Percentiles rank a stretch among this genome's conserved stretches.
These are phyloP conservation scores for Sphaerostilbella broomeana DNA, from an alignment of 2,329 filamentous ascomycete genomes.

Conservation along the genomic window DNA sequence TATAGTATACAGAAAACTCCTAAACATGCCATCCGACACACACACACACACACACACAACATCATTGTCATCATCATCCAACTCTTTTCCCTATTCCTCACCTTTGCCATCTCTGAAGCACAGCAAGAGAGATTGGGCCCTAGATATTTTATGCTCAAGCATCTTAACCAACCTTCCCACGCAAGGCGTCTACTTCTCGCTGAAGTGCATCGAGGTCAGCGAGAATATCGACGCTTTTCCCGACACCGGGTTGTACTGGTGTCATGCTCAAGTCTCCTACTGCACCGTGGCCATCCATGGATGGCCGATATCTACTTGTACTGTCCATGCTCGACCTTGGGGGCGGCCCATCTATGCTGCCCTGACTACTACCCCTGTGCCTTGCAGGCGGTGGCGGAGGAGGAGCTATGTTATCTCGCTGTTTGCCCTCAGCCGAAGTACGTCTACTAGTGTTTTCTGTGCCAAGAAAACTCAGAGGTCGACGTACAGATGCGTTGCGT, in stretches of 20 bases:
- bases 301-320: slow-evolving; percentile 9
- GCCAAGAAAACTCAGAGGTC: slow-evolving; percentile 38
- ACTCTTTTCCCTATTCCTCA: background rate
- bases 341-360: slow-evolving; percentile 32
- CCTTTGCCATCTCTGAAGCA: slow-evolving; percentile 2
- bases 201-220: slow-evolving; percentile 67
- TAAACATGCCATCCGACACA: background rate
- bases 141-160: background rate
- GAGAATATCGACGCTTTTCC: slow-evolving; percentile 53
- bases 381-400: slow-evolving; percentile 45
- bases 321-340: slow-evolving; percentile 30
- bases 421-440: slow-evolving; percentile 23
- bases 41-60: no score
- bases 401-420: slow-evolving; percentile 24
- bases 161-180: slow-evolving; percentile 19
- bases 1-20: slow-evolving; percentile 8
- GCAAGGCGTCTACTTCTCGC: slow-evolving; percentile 65
- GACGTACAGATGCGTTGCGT: slow-evolving; percentile 37
- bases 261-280: slow-evolving; percentile 3
- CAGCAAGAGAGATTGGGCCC: background rate
- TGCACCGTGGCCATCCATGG: slow-evolving; percentile 1
- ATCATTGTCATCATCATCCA: background rate
- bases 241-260: slow-evolving; percentile 18
- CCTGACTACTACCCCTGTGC: slow-evolving; percentile 40
- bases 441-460: slow-evolving; percentile 31